Evolutionary conservation across 2,329 filamentous ascomycete species (phyloP).

Genomic region (Arthrinium phaeospermum): DNA sequence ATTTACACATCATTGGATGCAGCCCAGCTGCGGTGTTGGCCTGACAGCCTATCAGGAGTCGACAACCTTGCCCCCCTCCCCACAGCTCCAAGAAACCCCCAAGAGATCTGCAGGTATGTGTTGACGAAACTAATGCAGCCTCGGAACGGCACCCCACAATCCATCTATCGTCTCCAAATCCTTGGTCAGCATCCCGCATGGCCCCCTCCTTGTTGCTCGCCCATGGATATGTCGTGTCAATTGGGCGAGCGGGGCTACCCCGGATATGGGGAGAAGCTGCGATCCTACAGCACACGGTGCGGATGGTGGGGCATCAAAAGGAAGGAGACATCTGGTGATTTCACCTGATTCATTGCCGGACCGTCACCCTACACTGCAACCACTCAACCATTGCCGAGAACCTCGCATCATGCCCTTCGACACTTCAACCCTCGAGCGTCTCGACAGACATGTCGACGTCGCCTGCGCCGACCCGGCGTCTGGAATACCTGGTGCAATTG

Average conservation of each 20-base stretch:
- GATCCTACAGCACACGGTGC: background rate
- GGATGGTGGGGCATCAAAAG: background rate
- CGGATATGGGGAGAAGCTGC: background rate
- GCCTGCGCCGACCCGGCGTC: background rate
- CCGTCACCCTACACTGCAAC: too few species aligned
- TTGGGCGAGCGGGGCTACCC: background rate
- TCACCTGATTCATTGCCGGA: background rate
- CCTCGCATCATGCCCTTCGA: background rate
- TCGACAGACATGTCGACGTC: background rate
- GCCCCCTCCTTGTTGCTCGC: background rate
- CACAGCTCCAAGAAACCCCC: background rate
- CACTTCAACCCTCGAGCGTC: background rate
- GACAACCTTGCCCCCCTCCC: background rate
- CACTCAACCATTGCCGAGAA: background rate
- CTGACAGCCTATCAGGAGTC: background rate
- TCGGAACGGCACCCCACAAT: background rate
- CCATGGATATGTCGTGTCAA: background rate
- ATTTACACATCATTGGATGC: background rate
- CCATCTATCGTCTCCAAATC: background rate
- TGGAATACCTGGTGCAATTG: constrained; percentile 8
- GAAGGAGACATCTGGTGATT: background rate
- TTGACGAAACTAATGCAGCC: background rate
- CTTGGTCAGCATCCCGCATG: background rate
- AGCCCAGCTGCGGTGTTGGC: background rate
- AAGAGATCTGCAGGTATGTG: background rate